Conservation (phyloP, 164 flowering plant species). For the Sextonia rubra region DNA sequence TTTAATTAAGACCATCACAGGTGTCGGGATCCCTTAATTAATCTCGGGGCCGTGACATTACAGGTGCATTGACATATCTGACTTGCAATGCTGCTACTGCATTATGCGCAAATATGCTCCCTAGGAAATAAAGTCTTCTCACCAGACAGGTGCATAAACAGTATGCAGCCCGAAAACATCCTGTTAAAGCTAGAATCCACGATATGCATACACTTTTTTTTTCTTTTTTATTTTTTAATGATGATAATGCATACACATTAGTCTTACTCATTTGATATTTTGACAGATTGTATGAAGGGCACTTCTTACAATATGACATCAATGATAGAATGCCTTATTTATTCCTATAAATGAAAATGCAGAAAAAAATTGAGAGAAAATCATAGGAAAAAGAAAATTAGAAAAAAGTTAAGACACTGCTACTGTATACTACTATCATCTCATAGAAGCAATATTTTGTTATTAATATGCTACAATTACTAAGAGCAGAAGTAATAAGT, state of each 20-base stretch:
- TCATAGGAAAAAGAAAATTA: neutral
- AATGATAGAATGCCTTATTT: no score
- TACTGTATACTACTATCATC: neutral
- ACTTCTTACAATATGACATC: no score
- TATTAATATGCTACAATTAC: neutral
- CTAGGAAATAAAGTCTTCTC: neutral
- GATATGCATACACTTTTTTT: neutral
- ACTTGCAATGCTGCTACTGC: neutral
- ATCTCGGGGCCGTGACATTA: no score
- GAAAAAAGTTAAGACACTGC: neutral
- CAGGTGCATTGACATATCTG: neutral
- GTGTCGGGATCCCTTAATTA: no score
- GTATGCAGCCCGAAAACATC: neutral
- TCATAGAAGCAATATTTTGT: neutral
- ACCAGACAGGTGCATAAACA: no score
- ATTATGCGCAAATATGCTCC: neutral
- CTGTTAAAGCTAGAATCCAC: neutral
- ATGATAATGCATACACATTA: neutral
- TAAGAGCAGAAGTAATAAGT: conserved; percentile 10
- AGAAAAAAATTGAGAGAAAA: neutral
- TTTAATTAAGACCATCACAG: no score
- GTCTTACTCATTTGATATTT: neutral
- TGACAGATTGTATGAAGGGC: no score
- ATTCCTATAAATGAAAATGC: neutral
- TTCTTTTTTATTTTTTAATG: no score